These are phyloP conservation scores for Lachancea kluyveri DNA, from an alignment of 805 yeast genomes.

Conservation along the genomic window DNA sequence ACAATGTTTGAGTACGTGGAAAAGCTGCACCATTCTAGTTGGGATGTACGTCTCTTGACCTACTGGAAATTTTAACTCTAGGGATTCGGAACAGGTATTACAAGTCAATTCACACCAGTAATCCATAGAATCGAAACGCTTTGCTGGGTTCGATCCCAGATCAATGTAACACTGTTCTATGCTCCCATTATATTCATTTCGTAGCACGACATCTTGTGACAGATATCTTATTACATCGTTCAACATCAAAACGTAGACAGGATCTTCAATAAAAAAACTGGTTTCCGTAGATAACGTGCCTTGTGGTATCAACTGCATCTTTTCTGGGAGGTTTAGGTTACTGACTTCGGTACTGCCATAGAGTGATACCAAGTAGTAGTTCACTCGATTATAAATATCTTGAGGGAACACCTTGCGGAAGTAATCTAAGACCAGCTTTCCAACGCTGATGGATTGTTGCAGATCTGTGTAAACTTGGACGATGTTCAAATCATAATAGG, in stretches of 20 bases:
- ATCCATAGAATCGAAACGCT: constrained; percentile 16
- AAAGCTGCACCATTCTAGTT: constrained; percentile 22
- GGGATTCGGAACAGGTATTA: neutral
- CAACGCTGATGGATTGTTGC: constrained; percentile 16
- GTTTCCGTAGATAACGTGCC: constrained; percentile 5
- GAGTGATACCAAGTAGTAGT: constrained; percentile 25
- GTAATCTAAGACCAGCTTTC: constrained; percentile 17
- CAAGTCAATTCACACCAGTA: constrained; percentile 21
- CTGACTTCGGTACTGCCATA: constrained; percentile 9
- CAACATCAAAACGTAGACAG: constrained; percentile 23
- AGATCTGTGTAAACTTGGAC: constrained; percentile 25
- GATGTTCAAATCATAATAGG: constrained; percentile 54
- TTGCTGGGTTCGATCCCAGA: constrained; percentile 7
- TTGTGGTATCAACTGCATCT: constrained; percentile 5
- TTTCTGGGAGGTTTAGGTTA: constrained; percentile 1
- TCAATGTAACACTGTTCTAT: constrained; percentile 24
- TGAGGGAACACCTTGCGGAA: constrained; percentile 13
- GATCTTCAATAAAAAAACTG: constrained; percentile 20
- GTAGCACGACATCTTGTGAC: constrained; percentile 23
- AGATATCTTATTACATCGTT: constrained; percentile 24
- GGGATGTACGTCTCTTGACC: constrained; percentile 19
- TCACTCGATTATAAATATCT: constrained; percentile 22
- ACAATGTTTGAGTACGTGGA: constrained; percentile 16
- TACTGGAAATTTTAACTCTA: neutral
- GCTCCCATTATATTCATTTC: constrained; percentile 13